Evolutionary conservation across 768 basidiomycete species (phyloP).

Genomic region (Russula brevipes): DNA sequence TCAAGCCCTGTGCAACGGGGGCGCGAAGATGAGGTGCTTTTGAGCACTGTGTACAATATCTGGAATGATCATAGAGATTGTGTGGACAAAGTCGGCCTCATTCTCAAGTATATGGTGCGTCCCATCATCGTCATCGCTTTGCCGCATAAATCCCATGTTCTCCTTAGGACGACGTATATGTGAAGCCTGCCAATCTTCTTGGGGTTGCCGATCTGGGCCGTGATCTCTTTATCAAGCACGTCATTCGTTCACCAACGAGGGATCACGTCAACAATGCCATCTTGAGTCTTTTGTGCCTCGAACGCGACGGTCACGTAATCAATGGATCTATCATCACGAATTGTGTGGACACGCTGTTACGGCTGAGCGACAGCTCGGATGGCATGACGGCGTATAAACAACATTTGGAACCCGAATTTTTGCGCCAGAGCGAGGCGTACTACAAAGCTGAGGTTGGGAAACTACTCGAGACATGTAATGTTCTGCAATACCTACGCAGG

Average conservation of each 20-base stretch:
- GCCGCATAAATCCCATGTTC: conserved; percentile 11
- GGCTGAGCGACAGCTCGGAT: conserved; percentile 50
- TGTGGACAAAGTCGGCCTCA: conserved; percentile 82
- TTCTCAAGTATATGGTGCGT: conserved; percentile 92
- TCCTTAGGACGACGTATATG: conserved; percentile 86
- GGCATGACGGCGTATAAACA: conserved; percentile 68
- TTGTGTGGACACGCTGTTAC: conserved; percentile 78
- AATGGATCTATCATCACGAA: conserved; percentile 88
- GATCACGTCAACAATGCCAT: conserved; percentile 78
- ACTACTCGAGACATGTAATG: conserved; percentile 69
- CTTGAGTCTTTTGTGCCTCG: conserved; percentile 80
- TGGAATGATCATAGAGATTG: conserved; percentile 93
- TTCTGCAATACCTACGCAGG: conserved; percentile 72
- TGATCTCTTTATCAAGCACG: conserved; percentile 74
- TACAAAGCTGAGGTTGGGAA: conserved; percentile 71
- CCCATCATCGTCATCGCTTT: not conserved
- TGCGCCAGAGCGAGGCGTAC: conserved; percentile 72
- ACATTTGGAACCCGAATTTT: conserved; percentile 77
- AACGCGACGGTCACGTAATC: conserved; percentile 87
- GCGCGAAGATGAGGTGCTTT: conserved; percentile 77
- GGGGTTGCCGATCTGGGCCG: conserved; percentile 78
- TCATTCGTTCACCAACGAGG: conserved; percentile 76
- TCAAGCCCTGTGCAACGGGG: conserved; percentile 67
- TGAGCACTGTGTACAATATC: conserved; percentile 75
- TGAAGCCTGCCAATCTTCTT: conserved; percentile 66